Evolutionary conservation across 805 yeast species (phyloP).

Genomic region (Hanseniaspora pseudoguilliermondii): DNA sequence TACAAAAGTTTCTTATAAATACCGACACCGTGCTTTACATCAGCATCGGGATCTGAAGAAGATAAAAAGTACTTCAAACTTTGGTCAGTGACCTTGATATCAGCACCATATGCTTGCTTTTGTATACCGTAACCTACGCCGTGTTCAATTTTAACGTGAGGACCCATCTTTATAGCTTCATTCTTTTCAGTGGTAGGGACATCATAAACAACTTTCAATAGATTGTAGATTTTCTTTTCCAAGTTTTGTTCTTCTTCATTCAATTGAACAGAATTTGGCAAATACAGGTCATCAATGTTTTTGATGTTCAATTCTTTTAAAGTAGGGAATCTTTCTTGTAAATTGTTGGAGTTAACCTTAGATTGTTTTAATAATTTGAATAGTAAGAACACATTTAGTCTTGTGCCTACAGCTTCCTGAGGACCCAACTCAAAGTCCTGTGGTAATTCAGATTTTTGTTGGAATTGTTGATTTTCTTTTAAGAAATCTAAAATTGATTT

Average conservation of each 20-base stretch:
- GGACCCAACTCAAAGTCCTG: background rate
- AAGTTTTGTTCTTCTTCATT: background rate
- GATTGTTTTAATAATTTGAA: conserved; percentile 10
- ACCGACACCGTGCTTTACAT: background rate
- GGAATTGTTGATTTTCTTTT: background rate
- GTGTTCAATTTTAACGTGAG: conserved; percentile 6
- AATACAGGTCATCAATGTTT: background rate
- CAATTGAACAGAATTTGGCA: background rate
- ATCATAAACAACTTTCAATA: conserved; percentile 8
- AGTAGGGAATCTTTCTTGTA: conserved; percentile 9
- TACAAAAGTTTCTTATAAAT: background rate
- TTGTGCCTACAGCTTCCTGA: background rate
- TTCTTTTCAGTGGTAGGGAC: background rate
- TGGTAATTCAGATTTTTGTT: background rate
- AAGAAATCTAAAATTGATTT: background rate
- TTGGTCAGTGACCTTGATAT: conserved; percentile 1
- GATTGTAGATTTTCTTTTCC: conserved; percentile 4
- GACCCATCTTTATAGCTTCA: conserved; percentile 7
- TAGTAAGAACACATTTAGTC: conserved; percentile 9
- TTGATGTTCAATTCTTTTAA: conserved; percentile 1
- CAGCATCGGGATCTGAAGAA: conserved; percentile 2
- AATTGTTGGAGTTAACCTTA: background rate
- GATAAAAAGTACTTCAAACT: background rate
- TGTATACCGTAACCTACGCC: conserved; percentile 12
- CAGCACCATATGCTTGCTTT: conserved; percentile 2